These are phyloP conservation scores for thale cress (Arabidopsis thaliana) DNA, from an alignment of 345 rosid species.

Conservation along the genomic window DNA sequence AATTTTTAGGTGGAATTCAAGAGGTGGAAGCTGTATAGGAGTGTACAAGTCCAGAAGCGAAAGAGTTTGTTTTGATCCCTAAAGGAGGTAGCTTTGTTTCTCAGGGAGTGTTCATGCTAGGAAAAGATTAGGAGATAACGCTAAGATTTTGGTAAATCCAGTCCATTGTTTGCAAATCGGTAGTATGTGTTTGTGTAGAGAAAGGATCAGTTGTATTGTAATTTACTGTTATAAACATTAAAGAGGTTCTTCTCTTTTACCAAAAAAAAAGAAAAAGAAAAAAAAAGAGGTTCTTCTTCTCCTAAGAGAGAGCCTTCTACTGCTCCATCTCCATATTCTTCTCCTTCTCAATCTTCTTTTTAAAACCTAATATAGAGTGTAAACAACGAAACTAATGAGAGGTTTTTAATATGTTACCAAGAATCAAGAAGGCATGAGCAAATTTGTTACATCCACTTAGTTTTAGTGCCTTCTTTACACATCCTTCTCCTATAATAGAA, in stretches of 20 bases:
- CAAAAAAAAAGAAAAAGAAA: no score
- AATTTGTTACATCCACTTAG: no score
- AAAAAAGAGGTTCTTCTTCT: no score
- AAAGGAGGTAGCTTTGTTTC: neutral
- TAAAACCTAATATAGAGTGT: no score
- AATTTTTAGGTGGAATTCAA: neutral
- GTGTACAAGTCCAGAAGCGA: neutral
- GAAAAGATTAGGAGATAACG: neutral
- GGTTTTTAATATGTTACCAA: no score
- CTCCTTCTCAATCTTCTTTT: no score
- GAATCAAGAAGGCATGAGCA: no score
- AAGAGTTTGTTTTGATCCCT: neutral
- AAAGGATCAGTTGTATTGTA: neutral
- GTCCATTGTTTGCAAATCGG: neutral
- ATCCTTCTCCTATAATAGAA: no score
- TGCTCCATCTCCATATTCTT: no score
- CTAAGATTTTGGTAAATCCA: neutral
- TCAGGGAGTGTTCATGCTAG: neutral
- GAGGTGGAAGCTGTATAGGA: neutral
- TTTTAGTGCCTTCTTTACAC: no score
- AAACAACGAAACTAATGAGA: no score
- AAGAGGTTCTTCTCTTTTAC: neutral
- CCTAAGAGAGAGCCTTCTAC: neutral
- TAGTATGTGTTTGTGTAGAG: neutral
- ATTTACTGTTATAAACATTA: neutral